Evolutionary conservation across 2,329 filamentous ascomycete genomes (phyloP).

Genomic region (Penicillium aurantiogriseum): DNA sequence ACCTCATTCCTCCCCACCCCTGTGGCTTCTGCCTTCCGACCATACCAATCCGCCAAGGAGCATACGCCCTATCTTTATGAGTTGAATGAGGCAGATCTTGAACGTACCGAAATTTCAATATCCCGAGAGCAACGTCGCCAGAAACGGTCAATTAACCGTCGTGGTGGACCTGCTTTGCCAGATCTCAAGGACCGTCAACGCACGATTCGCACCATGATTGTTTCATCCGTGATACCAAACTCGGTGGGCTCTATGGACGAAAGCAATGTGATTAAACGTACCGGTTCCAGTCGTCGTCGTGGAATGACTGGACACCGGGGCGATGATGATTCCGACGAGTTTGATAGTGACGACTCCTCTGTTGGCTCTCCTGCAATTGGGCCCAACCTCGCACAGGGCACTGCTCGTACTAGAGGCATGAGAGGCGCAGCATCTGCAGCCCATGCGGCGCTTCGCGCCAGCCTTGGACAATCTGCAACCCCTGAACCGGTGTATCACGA

Average conservation of each 20-base stretch:
- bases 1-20: slow-evolving; percentile 84
- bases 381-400: slow-evolving; percentile 65
- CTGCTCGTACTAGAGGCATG: slow-evolving; percentile 82
- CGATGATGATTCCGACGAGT: slow-evolving; percentile 79
- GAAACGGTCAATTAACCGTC: slow-evolving; percentile 90
- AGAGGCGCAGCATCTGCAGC: slow-evolving; percentile 83
- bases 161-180: slow-evolving; percentile 88
- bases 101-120: slow-evolving; percentile 87
- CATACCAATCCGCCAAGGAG: slow-evolving; percentile 89
- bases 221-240: slow-evolving; percentile 89
- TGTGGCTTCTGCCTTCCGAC: slow-evolving; percentile 77
- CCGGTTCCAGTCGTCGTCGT: slow-evolving; percentile 61
- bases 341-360: slow-evolving; percentile 84
- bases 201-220: slow-evolving; percentile 86
- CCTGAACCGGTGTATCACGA: slow-evolving; percentile 76
- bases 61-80: slow-evolving; percentile 93
- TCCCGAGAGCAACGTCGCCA: slow-evolving; percentile 90
- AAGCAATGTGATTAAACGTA: slow-evolving; percentile 80
- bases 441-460: slow-evolving; percentile 77
- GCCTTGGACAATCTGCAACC: slow-evolving; percentile 77
- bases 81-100: slow-evolving; percentile 83
- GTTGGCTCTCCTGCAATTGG: slow-evolving; percentile 81
- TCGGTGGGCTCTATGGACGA: slow-evolving; percentile 77
- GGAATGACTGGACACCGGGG: slow-evolving; percentile 57
- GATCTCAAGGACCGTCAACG: slow-evolving; percentile 93